Percentiles rank a stretch among this genome's conserved stretches.
phyloP scores from a whole-genome alignment of 257 asterid species.

The Ocimum tenuiflorum region DNA sequence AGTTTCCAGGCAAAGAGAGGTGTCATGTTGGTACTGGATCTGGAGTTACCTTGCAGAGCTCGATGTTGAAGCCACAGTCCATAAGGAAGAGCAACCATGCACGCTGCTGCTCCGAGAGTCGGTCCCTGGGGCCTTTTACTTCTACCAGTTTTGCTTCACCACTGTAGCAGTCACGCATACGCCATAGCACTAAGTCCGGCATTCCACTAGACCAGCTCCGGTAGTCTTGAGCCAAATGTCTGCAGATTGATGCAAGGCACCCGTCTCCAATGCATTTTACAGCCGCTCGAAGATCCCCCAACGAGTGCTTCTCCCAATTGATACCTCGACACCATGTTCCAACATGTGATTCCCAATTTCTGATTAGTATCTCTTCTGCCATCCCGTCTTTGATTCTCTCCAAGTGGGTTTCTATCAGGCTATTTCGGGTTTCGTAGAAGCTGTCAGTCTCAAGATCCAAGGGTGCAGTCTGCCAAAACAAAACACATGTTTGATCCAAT shows the following conservation, averaged over 20 bases:
- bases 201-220: constrained; percentile 97
- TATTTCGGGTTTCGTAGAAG: constrained; percentile 64
- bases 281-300: constrained; percentile 61
- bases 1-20: background rate
- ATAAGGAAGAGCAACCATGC: constrained; percentile 80
- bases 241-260: constrained; percentile 64
- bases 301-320: constrained; percentile 73
- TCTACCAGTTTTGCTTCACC: constrained; percentile 98
- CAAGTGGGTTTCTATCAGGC: constrained; percentile 53
- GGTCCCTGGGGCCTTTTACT: constrained; percentile 88
- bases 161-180: constrained; percentile 53
- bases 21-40: constrained; percentile 17
- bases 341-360: constrained; percentile 56
- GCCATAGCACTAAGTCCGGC: constrained; percentile 95
- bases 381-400: constrained; percentile 57
- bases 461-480: constrained; percentile 71
- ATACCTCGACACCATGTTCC: constrained; percentile 87
- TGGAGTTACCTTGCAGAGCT: constrained; percentile 82
- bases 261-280: constrained; percentile 80
- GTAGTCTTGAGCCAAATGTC: constrained; percentile 85
- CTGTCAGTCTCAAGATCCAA: constrained; percentile 79
- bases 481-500: no score
- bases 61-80: constrained; percentile 74
- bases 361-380: constrained; percentile 79
- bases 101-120: constrained; percentile 95